Base-by-base conservation (phyloP, 2,329 filamentous ascomycete species). In the Helicocarpus griseus region DNA sequence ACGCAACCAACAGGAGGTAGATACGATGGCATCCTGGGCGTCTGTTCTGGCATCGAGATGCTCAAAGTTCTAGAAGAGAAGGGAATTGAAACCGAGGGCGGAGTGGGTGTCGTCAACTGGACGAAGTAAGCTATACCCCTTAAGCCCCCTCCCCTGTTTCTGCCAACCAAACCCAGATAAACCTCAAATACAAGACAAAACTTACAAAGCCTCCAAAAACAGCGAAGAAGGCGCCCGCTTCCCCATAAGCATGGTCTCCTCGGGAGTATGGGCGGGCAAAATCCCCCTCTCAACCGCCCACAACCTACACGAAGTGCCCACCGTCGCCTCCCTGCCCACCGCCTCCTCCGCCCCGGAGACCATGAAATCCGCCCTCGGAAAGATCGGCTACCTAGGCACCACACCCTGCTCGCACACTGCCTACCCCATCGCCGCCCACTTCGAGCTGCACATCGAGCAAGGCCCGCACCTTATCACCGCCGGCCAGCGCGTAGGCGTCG, bases 371-470 rank as follows among this genome's bases (percentile, higher is more conserved):
- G 86, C 89, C 54, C 76, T 93, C 0, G 73, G 85, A 61, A 76
- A 84, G 13, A 89, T 89, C 48, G 82, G 82, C 0, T 89, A 87
- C 56, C 69, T 88, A 0, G 87, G 86, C 13, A 58, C 67, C 0
- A 68, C 74, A 0, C 74, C 77, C 7, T 78, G 79, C 21, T 80
- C 74, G 49, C 74, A 84, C 63, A 72, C 76, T 55, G 71, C 74
- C 29, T 79, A 77, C 14, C 85, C 84, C 0, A 81, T 89, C 68
- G 84, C 80, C 0, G 86, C 85, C 0, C 86, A 91, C 65, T 90
- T 91, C 60, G 87, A 91, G 65, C 75, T 93, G 8, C 87, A 93
- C 62, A 91, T 91, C 49, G 88, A 94, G 64, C 89, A 94, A 64
- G 87, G 87, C 0, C 86, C 87, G 0, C 79, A 88, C 31, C 75